Base-by-base conservation (phyloP, 148 eudicot genomes). In the Talinum fruticosum region DNA sequence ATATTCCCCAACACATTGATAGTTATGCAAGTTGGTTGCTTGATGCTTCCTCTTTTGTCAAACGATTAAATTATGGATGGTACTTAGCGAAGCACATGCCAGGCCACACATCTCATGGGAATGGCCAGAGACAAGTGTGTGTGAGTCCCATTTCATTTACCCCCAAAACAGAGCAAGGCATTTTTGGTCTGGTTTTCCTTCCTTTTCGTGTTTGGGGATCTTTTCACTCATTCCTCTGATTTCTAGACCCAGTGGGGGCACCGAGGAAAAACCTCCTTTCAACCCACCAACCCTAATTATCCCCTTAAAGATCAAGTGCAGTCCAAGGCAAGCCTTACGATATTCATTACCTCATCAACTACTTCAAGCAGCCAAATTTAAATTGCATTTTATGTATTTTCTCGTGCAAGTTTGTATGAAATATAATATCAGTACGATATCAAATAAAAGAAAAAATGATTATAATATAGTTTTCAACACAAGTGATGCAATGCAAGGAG, bases 1-100 rank as follows among this genome's bases (percentile, higher is more conserved):
- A 83, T 83, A 83, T 83, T 83, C 82, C 82, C 82, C 82, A 83
- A 83, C 82, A 83, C 82, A 83, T 83, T 79, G 70, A 79, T 75
- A 53, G 82, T 71, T 72, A 8, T 21, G 85, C 82, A 74, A 82
- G 61, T 67, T 37, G 38, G 15, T 29, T 74, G 77, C 75, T 69
- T 68, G 68, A 16, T 54, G 74, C 57, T 54, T 35, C 53, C 81
- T 75, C 45, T 78, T 68, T 75, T 82, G 81, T 78, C 78, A 69
- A 37, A 29, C 33, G 28, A 26, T 10, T 23, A 59, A 59, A 59
- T 8, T 23, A 59, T 59, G 10, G 6, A 8, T 2, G 15, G 57
- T 51, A 16, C 57, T 51, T 16, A 51, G 57, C 19, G 15, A 51
- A 72, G 70, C 80, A 81, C 84, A 82, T 82, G 78, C 69, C 82